Evolutionary conservation across 768 basidiomycete genomes (phyloP).

Genomic region (Holtermanniella nyarrowii): DNA sequence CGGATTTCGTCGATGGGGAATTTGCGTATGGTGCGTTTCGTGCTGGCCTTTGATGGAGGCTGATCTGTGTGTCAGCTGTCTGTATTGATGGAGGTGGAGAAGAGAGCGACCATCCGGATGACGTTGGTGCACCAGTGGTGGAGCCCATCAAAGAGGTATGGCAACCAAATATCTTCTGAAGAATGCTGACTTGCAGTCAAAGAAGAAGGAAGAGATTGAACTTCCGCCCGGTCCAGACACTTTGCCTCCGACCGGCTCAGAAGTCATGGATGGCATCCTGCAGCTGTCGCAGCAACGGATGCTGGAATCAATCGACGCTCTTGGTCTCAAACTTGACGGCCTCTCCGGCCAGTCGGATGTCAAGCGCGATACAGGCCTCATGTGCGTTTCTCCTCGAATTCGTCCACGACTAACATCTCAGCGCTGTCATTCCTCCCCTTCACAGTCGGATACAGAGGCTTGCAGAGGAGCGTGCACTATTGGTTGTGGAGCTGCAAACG

Average conservation of each 20-base stretch:
- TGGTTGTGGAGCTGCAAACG: not conserved
- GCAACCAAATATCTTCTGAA: no score
- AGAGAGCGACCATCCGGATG: slow-evolving; percentile 15
- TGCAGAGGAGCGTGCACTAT: not conserved
- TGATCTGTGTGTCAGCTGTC: slow-evolving; percentile 25
- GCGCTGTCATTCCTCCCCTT: no score
- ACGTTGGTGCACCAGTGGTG: not conserved
- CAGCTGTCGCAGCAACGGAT: slow-evolving; percentile 33
- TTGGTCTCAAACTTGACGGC: slow-evolving; percentile 9
- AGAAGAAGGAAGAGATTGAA: not conserved
- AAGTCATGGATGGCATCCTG: slow-evolving; percentile 36
- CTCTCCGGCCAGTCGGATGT: not conserved
- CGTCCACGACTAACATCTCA: no score
- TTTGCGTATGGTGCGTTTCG: slow-evolving; percentile 39
- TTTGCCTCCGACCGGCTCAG: slow-evolving; percentile 23
- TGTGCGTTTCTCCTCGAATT: no score
- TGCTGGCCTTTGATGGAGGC: not conserved
- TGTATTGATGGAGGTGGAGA: slow-evolving; percentile 34
- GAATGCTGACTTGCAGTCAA: not conserved
- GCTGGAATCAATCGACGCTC: slow-evolving; percentile 30
- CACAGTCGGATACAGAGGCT: not conserved
- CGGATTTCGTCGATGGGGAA: slow-evolving; percentile 34
- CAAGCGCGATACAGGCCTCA: not conserved
- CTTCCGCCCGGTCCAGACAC: not conserved
- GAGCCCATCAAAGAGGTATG: not conserved